Percentiles rank a stretch among this genome's conserved stretches.
These are phyloP conservation scores for Plasmodium coatneyi DNA, from an alignment of 169 alveolate genomes.

Conservation along the genomic window DNA sequence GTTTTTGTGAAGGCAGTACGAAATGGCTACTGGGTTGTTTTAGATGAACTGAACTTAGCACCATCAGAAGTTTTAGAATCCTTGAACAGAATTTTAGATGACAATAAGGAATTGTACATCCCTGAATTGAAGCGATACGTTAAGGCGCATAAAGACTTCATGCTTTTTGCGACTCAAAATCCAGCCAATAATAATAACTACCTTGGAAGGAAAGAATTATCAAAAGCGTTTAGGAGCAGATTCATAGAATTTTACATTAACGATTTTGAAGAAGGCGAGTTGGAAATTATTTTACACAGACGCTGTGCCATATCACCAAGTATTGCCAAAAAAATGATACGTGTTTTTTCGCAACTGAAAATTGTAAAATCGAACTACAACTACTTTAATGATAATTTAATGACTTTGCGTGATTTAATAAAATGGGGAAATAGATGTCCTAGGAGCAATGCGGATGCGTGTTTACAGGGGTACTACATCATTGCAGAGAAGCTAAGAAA, in stretches of 20 bases:
- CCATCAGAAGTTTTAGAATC: constrained; percentile 99
- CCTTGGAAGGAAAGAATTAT: constrained; percentile 98
- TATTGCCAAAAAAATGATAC: constrained; percentile 93
- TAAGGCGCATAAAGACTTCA: constrained; percentile 97
- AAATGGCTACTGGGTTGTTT: constrained; percentile 98
- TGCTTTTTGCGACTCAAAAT: constrained; percentile 99
- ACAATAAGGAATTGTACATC: constrained; percentile 97
- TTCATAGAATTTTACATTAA: constrained; percentile 95
- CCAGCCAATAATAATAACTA: constrained; percentile 97
- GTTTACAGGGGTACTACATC: constrained; percentile 93
- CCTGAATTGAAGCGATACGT: constrained; percentile 96
- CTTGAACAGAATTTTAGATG: constrained; percentile 98
- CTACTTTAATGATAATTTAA: constrained; percentile 83
- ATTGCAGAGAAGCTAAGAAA: constrained; percentile 96
- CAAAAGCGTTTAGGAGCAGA: constrained; percentile 98
- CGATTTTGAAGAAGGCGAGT: constrained; percentile 94
- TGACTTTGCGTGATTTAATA: constrained; percentile 99
- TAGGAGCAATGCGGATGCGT: constrained; percentile 86
- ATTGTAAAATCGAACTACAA: constrained; percentile 88
- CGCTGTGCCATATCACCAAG: constrained; percentile 96
- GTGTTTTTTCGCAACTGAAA: constrained; percentile 92
- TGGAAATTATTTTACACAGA: constrained; percentile 92
- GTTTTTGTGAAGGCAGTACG: constrained; percentile 97
- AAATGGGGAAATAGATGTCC: constrained; percentile 97
- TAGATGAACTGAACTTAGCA: constrained; percentile 99